Conservation (phyloP, 345 rosid species). For the Pugionium dolabratum region DNA sequence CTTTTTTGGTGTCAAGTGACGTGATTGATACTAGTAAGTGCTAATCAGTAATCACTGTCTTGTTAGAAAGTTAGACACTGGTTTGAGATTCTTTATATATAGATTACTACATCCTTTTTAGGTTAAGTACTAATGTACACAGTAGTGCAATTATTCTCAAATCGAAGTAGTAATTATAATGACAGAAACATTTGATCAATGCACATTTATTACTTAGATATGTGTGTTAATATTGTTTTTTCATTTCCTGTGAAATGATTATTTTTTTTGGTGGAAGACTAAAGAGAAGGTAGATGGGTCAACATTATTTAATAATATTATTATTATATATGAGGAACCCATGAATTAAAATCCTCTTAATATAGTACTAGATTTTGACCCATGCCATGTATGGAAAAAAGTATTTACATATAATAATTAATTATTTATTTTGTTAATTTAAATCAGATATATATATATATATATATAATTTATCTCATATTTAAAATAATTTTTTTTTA, state of each 20-base stretch:
- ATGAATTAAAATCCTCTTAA: too few species aligned
- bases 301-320: neutral
- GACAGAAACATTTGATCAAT: conserved; percentile 21
- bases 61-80: conserved; percentile 12
- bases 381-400: too few species aligned
- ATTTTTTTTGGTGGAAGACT: conserved; percentile 13
- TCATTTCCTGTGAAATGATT: neutral
- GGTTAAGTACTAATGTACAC: conserved; percentile 18
- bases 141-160: neutral
- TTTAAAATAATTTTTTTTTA: too few species aligned
- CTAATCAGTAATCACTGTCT: conserved; percentile 18
- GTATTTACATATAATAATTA: too few species aligned
- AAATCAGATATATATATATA: too few species aligned
- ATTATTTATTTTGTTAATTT: too few species aligned
- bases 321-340: too few species aligned
- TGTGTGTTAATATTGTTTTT: conserved; percentile 2
- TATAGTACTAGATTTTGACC: too few species aligned
- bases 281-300: conserved; percentile 5
- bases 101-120: conserved; percentile 29
- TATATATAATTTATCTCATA: too few species aligned
- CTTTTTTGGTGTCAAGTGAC: neutral
- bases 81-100: conserved; percentile 6
- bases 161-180: neutral
- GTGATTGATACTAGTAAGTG: conserved; percentile 17
- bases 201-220: conserved; percentile 5